Evolutionary conservation across 495 filamentous ascomycete species (phyloP).

Genomic region (Lasiosphaeris hirsuta): DNA sequence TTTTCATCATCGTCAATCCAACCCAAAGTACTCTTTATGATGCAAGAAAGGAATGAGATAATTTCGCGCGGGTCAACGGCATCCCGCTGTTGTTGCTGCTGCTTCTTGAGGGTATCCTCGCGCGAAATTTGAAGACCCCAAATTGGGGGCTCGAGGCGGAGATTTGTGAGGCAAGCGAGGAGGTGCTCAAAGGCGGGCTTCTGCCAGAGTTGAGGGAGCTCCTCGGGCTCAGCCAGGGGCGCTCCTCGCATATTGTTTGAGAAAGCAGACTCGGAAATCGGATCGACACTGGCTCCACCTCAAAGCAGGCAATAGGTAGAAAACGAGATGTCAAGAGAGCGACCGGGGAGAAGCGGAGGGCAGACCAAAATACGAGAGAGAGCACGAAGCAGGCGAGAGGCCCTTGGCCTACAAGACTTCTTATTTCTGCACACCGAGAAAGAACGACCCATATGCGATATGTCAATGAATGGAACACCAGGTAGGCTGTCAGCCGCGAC

Average conservation of each 20-base stretch:
- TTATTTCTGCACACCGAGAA: no score
- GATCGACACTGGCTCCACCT: background rate
- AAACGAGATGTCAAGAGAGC: no score
- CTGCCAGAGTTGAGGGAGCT: slow-evolving; percentile 46
- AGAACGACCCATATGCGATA: no score
- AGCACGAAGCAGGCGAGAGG: no score
- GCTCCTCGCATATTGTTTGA: slow-evolving; percentile 11
- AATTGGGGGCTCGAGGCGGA: slow-evolving; percentile 39
- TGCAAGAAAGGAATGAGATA: slow-evolving; percentile 64
- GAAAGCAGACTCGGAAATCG: background rate
- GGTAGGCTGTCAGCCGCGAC: no score
- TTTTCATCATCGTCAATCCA: slow-evolving; percentile 74
- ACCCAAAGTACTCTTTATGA: slow-evolving; percentile 67
- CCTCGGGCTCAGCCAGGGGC: slow-evolving; percentile 3
- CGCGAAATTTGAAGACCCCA: slow-evolving; percentile 34
- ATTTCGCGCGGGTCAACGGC: slow-evolving; percentile 37
- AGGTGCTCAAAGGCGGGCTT: slow-evolving; percentile 39
- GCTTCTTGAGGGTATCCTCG: slow-evolving; percentile 29
- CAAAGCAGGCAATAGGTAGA: no score
- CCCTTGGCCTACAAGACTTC: no score
- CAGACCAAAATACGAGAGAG: no score
- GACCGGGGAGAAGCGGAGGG: no score
- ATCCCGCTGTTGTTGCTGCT: slow-evolving; percentile 18
- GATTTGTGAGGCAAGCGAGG: slow-evolving; percentile 33
- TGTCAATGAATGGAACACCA: no score